These are phyloP conservation scores for Penicillium herquei DNA, from an alignment of 495 filamentous ascomycete species.

Conservation along the genomic window DNA sequence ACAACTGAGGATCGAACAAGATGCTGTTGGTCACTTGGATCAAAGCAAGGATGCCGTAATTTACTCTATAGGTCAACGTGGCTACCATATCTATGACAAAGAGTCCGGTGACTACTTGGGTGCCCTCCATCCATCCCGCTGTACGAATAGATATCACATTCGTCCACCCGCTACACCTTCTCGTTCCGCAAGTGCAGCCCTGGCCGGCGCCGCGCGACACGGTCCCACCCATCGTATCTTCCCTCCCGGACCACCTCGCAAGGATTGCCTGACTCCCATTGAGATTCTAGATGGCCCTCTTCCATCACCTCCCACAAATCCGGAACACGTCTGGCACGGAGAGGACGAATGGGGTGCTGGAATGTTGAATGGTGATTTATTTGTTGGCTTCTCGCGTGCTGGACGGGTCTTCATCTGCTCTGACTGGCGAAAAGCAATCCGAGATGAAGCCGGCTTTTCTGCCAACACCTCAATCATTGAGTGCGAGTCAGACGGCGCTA, in stretches of 20 bases:
- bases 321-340: conserved; percentile 27
- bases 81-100: conserved; percentile 37
- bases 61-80: conserved; percentile 37
- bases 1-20: conserved; percentile 29
- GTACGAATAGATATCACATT: conserved; percentile 33
- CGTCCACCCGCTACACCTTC: conserved; percentile 18
- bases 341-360: conserved; percentile 43
- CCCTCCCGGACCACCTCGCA: conserved; percentile 15
- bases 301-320: conserved; percentile 18
- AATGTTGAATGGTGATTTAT: conserved; percentile 35
- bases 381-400: conserved; percentile 38
- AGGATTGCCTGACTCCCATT: conserved; percentile 26
- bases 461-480: conserved; percentile 31
- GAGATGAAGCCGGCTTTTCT: conserved; percentile 16
- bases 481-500: conserved; percentile 35
- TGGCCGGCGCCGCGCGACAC: conserved; percentile 20
- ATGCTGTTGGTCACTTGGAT: conserved; percentile 38
- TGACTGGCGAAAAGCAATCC: conserved; percentile 37
- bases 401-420: conserved; percentile 41
- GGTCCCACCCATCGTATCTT: conserved; percentile 13
- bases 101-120: conserved; percentile 28
- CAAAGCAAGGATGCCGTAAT: conserved; percentile 37
- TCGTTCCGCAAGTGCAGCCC: conserved; percentile 12
- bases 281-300: conserved; percentile 27
- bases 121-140: conserved; percentile 26